Evolutionary conservation across 169 alveolate genomes (phyloP), one percentile per base, ranked within the genome.

Genomic region (Plasmodium blacklocki): DNA sequence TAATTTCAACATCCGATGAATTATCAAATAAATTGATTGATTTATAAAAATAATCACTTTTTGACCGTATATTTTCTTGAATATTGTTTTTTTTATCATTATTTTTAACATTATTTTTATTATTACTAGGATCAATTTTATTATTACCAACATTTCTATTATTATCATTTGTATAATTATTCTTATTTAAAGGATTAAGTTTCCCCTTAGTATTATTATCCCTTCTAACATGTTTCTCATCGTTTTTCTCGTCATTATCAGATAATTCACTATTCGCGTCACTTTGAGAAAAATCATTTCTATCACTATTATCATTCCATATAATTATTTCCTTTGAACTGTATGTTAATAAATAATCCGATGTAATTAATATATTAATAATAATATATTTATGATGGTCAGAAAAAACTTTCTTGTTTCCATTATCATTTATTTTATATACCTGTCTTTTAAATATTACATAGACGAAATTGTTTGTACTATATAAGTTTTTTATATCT

Each of bases 321-420:
- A 80, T 67, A 2, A 80, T 58, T 80, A 80, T 66, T 71, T 80
- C 90, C 50, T 80, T 80, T 56, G 67, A 45, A 66, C 90, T 80
- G 45, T 80, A 80, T 58, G 76, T 80, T 18, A 80, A 62, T 71
- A 80, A 60, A 52, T 80, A 80, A 39, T 80, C 83, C 4, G 59
- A 67, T 3, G 70, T 80, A n/a, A 26, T 68, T 23, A 80, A 68
- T 7, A 80, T 67, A n/a, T 80, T 56, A 49, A 80, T 45, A 39
- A 80, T 80, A 52, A 11, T 47, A 67, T 67, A 59, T 45, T 67
- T 54, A 49, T 50, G 63, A 26, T 62, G 39, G 47, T 62, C 43
- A 49, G 49, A 32, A 59, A 49, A 50, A 60, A 80, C 39, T 7
- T 62, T 54, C 26, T 80, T 80, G 50, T 68, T 80, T 14, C 72